Base-by-base conservation (phyloP, 1,284 basidiomycete species). In the Cryptococcus wingfieldii region DNA sequence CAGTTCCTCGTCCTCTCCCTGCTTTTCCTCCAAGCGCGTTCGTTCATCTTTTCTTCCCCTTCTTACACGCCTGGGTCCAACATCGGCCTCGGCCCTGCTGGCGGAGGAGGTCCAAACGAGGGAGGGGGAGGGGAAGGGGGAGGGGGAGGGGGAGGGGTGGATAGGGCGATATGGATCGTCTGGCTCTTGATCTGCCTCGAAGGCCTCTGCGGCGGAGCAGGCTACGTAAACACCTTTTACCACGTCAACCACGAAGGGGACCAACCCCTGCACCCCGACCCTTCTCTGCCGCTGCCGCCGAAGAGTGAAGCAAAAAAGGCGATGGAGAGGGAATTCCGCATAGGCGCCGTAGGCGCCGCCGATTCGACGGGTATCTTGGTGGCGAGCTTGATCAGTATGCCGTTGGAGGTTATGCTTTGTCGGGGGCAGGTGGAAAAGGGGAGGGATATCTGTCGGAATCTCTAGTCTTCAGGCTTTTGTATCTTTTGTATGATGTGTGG, bases 181-280 rank as follows among this genome's bases (percentile, higher is more conserved):
- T 90, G 91, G 71, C 55, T 84, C n/a, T 80, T 93, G 47, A 86
- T 93, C 64, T 85, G 86, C 59, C 65, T 91, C 12, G 91, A 94
- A 71, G 91, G 91, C 7, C 80, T 93, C 42, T 94, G 90, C 62
- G 91, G 91, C 45, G 91, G 91, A 2, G 79, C 87, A n/a, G 89
- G 89, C n/a, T 95, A 94, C 67, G 90, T 93, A 50, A 92, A 91
- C 72, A 88, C 88, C 3, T 94, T 90, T 74, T 90, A 87, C 74
- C 86, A 84, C 54, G 82, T 93, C 55, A 90, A 89, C 49, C 87
- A 89, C 60, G 88, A 90, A 50, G 72, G 70, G 6, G 63, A 64
- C 12, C 12, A 55, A 42, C 23, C 42, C 56, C 71, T 76, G 19
- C 86, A 87, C 19, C 54, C 61, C n/a, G 60, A 46, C 19, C 10